Conservation (phyloP, 2,329 filamentous ascomycete species). For the Diaporthe sp. region DNA sequence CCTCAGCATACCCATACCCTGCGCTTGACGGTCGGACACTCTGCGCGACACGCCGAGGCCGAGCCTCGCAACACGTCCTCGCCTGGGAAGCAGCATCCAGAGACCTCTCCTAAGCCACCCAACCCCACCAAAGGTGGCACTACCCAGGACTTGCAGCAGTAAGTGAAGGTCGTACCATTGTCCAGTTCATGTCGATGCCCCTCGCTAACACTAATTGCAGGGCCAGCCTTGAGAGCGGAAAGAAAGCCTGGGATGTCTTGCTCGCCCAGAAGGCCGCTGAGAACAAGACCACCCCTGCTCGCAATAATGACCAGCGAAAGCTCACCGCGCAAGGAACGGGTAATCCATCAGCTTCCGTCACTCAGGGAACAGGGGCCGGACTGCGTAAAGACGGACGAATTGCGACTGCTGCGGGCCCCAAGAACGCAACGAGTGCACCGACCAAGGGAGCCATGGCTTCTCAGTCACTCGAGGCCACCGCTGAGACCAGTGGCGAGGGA, state of each 20-base stretch:
- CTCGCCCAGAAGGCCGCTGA: background rate
- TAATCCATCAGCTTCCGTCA: background rate
- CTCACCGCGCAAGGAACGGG: background rate
- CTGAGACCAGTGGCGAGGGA: background rate
- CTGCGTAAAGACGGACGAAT: background rate
- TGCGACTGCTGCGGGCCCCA: background rate
- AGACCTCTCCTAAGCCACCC: background rate
- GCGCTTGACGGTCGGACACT: background rate
- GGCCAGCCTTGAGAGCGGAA: background rate
- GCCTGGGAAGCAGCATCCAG: background rate
- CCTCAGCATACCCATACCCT: background rate
- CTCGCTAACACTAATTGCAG: background rate
- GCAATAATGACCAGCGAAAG: background rate
- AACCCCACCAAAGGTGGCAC: background rate
- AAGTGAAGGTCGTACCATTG: background rate
- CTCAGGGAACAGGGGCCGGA: background rate
- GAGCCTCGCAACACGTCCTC: background rate
- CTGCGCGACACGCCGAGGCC: background rate
- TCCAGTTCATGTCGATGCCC: background rate
- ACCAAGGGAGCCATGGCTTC: background rate
- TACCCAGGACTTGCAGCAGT: background rate
- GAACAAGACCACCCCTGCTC: background rate
- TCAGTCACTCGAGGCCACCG: background rate
- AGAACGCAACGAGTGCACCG: background rate
- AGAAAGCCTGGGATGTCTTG: background rate